Evolutionary conservation across 1,139 yeast genomes (phyloP).

Genomic region (Pichia terricola): DNA sequence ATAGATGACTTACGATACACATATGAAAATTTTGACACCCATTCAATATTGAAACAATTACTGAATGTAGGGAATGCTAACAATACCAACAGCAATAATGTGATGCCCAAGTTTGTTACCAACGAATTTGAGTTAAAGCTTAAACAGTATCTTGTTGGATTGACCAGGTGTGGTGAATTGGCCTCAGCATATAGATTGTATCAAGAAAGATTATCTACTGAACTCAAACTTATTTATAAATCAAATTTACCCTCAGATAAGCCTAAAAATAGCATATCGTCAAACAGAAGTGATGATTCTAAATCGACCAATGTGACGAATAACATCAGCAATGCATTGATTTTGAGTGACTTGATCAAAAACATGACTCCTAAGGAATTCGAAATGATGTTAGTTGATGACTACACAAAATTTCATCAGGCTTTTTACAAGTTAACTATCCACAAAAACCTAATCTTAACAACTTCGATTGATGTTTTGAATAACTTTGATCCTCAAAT

Average conservation of each 20-base stretch:
- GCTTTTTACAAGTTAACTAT: conserved; percentile 63
- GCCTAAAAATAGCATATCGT: conserved; percentile 9
- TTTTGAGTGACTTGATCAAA: conserved; percentile 32
- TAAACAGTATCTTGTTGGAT: conserved; percentile 39
- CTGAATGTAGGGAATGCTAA: conserved; percentile 1
- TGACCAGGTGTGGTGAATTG: conserved; percentile 56
- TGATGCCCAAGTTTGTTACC: conserved; percentile 29
- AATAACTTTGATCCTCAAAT: conserved; percentile 22
- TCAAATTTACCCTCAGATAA: conserved; percentile 43
- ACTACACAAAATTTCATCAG: conserved; percentile 59
- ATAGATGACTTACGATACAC: conserved; percentile 53
- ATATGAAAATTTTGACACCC: conserved; percentile 37
- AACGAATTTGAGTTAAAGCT: conserved; percentile 32
- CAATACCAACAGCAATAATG: conserved; percentile 1
- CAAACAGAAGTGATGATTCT: conserved; percentile 17
- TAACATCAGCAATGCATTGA: conserved; percentile 12
- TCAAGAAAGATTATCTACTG: conserved; percentile 58
- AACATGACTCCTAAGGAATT: conserved; percentile 66
- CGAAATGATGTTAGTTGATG: conserved; percentile 54
- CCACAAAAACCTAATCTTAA: conserved; percentile 74
- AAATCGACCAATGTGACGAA: conserved; percentile 16
- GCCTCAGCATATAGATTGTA: conserved; percentile 56
- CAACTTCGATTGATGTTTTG: conserved; percentile 53
- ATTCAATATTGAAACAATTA: conserved; percentile 47
- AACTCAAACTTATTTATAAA: conserved; percentile 66